These are phyloP conservation scores for Populus trichocarpa DNA, from an alignment of 441 rosid species.

Conservation along the genomic window DNA sequence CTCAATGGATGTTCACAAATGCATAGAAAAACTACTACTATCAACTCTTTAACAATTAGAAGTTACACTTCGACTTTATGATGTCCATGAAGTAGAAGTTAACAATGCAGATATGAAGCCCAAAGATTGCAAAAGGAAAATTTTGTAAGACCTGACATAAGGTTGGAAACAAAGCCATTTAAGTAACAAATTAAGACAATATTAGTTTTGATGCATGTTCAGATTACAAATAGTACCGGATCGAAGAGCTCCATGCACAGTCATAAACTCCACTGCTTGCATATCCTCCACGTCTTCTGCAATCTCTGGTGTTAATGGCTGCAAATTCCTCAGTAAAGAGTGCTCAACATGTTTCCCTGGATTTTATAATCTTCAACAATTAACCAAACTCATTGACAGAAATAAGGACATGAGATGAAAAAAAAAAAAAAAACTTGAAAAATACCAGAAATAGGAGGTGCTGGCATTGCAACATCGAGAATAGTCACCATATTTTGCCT, in stretches of 20 bases:
- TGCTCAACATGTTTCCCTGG: constrained; percentile 46
- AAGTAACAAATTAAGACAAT: background rate
- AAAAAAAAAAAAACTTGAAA: background rate
- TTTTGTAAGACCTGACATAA: background rate
- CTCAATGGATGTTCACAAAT: background rate
- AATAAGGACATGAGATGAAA: background rate
- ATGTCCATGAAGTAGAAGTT: no score
- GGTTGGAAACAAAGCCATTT: background rate
- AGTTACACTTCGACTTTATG: background rate
- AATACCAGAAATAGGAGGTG: constrained; percentile 51
- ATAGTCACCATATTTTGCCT: constrained; percentile 64
- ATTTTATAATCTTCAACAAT: constrained; percentile 6
- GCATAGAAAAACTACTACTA: background rate
- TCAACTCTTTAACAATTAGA: background rate
- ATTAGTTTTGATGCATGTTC: constrained; percentile 2
- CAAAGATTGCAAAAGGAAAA: background rate
- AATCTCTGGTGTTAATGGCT: constrained; percentile 66
- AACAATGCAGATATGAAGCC: background rate
- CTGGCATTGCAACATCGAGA: constrained; percentile 76
- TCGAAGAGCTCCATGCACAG: constrained; percentile 61
- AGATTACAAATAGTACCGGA: constrained; percentile 38
- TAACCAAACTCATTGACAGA: background rate
- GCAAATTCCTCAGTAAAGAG: constrained; percentile 43
- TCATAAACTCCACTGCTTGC: constrained; percentile 60
- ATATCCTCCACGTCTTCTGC: constrained; percentile 56